Evolutionary conservation across 2,329 filamentous ascomycete species (phyloP).

Genomic region (Hypoxylon sp.): DNA sequence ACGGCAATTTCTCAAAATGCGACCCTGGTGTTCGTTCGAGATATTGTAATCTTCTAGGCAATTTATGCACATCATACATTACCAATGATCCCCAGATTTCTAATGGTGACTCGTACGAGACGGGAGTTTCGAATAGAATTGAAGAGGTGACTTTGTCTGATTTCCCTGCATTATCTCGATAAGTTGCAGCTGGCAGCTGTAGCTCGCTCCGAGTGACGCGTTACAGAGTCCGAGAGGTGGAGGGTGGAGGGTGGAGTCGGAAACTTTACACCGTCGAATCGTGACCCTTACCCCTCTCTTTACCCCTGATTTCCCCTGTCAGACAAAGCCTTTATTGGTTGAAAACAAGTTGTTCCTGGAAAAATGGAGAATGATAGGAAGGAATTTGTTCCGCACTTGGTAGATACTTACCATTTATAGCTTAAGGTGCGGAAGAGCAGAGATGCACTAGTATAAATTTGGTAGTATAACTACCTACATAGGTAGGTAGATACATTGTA

Average conservation of each 20-base stretch:
- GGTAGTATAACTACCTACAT: slow-evolving; percentile 6
- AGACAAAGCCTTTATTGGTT: slow-evolving; percentile 36
- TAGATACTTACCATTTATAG: not conserved
- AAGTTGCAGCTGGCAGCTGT: slow-evolving; percentile 12
- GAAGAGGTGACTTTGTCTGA: not conserved
- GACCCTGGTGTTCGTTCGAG: slow-evolving; percentile 24
- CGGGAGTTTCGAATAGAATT: slow-evolving; percentile 37
- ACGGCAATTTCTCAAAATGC: slow-evolving; percentile 37
- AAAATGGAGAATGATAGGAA: slow-evolving; percentile 30
- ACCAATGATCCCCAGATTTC: slow-evolving; percentile 12
- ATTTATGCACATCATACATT: slow-evolving; percentile 35
- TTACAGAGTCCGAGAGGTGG: not conserved
- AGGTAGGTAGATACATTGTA: not conserved
- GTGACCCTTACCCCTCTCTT: slow-evolving; percentile 18
- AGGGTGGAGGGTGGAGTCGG: slow-evolving; percentile 18
- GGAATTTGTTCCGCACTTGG: slow-evolving; percentile 17
- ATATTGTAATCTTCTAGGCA: slow-evolving; percentile 11
- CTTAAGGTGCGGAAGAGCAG: not conserved
- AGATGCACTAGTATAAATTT: slow-evolving; percentile 7
- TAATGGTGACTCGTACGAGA: slow-evolving; percentile 33
- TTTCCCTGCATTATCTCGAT: slow-evolving; percentile 31
- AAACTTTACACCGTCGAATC: slow-evolving; percentile 27
- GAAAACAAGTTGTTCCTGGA: slow-evolving; percentile 35
- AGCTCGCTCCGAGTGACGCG: slow-evolving; percentile 11
- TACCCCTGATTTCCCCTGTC: slow-evolving; percentile 38